Conservation (phyloP, 257 asterid genomes). For the Fraxinus quadrangulata region DNA sequence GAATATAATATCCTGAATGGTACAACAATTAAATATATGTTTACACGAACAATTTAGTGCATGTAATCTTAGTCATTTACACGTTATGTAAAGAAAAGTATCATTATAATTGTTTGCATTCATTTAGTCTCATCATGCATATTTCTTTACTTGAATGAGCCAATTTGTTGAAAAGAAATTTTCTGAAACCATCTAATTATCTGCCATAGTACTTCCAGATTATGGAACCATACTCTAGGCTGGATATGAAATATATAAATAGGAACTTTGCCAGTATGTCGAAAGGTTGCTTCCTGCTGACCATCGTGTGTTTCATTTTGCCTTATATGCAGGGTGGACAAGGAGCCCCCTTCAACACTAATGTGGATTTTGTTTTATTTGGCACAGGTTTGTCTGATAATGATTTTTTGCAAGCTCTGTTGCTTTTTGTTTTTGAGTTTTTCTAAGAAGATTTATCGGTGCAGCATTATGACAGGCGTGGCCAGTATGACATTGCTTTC, state of each 20-base stretch:
- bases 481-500: conserved; percentile 74
- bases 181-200: too few species aligned
- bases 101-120: not conserved
- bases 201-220: not conserved
- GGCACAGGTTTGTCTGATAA: conserved; percentile 72
- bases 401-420: conserved; percentile 14
- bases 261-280: not conserved
- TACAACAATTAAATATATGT: too few species aligned
- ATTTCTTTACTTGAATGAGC: not conserved
- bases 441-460: conserved; percentile 38
- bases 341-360: conserved; percentile 94
- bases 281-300: not conserved
- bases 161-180: not conserved
- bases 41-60: too few species aligned
- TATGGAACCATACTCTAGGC: not conserved
- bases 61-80: too few species aligned
- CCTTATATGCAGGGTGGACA: conserved; percentile 57
- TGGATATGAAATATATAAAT: not conserved
- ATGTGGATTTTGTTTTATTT: conserved; percentile 89
- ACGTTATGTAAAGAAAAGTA: too few species aligned
- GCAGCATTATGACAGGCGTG: conserved; percentile 94
- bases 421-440: conserved; percentile 18
- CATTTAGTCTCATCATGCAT: too few species aligned
- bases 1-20: too few species aligned
- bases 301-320: conserved; percentile 18